Percentiles rank a stretch among this genome's conserved stretches.
phyloP scores from a whole-genome alignment of 768 basidiomycete species.

The Daedaleopsis sinensis region DNA sequence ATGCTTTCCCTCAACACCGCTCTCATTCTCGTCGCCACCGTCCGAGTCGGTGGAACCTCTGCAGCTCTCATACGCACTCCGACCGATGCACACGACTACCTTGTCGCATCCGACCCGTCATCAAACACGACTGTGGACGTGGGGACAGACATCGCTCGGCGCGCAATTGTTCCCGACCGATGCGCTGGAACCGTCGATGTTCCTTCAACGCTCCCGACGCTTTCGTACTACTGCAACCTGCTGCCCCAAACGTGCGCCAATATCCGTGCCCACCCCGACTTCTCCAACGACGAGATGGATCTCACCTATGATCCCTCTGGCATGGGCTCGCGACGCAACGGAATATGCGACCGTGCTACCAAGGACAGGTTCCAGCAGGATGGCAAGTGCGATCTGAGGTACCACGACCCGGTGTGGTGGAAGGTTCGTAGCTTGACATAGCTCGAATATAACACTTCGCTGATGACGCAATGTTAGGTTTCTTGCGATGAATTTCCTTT shows the following conservation, averaged over 20 bases:
- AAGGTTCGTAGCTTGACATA: neutral
- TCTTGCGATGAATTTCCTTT: constrained; percentile 15
- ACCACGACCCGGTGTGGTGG: constrained; percentile 7
- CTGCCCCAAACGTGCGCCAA: constrained; percentile 7
- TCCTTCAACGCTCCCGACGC: neutral
- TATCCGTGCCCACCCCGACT: constrained; percentile 3
- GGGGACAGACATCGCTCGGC: neutral
- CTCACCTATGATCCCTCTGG: constrained; percentile 9
- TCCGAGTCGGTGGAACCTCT: neutral
- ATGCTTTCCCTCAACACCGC: neutral
- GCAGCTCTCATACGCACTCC: no score
- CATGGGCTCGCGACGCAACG: neutral
- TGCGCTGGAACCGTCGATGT: neutral
- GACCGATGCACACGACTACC: neutral
- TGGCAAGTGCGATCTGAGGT: constrained; percentile 4
- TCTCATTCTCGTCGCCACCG: neutral
- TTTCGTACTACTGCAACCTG: constrained; percentile 8
- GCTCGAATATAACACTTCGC: neutral
- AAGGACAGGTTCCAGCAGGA: neutral
- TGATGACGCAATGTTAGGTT: neutral
- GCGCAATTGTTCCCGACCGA: neutral
- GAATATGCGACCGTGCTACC: neutral
- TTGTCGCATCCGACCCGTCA: neutral
- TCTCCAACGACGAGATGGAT: neutral
- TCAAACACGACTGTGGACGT: neutral